Percentiles rank a stretch among this genome's conserved stretches.
These are phyloP conservation scores for Blastocystis sp. DNA, from an alignment of 352 stramenopile genomes.

Conservation along the genomic window DNA sequence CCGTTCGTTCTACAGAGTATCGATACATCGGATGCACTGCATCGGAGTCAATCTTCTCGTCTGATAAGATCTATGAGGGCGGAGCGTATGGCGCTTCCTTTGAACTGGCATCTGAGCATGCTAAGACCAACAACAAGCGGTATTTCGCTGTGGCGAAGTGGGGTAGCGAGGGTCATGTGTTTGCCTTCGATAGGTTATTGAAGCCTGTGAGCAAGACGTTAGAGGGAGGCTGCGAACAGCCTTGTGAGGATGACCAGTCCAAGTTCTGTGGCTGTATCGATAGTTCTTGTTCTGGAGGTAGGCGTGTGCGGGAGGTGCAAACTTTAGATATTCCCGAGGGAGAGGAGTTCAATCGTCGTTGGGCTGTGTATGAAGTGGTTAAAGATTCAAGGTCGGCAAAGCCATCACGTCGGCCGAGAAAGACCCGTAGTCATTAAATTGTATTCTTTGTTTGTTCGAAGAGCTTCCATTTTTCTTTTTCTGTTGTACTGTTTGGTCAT, in stretches of 20 bases:
- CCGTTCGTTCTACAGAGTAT: neutral
- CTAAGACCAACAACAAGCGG: conserved; percentile 73
- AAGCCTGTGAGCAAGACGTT: conserved; percentile 68
- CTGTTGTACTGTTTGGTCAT: neutral
- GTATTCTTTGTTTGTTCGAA: neutral
- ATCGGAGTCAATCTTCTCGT: conserved; percentile 74
- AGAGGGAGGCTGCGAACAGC: conserved; percentile 74
- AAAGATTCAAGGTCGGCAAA: neutral
- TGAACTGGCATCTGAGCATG: conserved; percentile 77
- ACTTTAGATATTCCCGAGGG: conserved; percentile 66
- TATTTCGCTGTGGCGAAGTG: conserved; percentile 79
- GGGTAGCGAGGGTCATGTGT: conserved; percentile 75
- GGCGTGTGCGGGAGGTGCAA: conserved; percentile 31
- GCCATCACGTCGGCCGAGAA: neutral
- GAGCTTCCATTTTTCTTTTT: neutral
- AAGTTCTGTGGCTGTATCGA: conserved; percentile 79
- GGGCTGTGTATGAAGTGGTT: conserved; percentile 75
- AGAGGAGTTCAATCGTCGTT: conserved; percentile 80
- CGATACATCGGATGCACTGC: conserved; percentile 74
- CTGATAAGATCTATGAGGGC: conserved; percentile 78
- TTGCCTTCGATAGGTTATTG: conserved; percentile 75
- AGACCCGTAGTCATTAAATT: neutral
- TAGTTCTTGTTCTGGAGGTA: conserved; percentile 71
- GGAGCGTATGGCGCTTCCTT: conserved; percentile 79
- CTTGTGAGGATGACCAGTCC: conserved; percentile 72